Evolutionary conservation across 345 rosid species (phyloP).

Genomic region (Gossypium stocksii): DNA sequence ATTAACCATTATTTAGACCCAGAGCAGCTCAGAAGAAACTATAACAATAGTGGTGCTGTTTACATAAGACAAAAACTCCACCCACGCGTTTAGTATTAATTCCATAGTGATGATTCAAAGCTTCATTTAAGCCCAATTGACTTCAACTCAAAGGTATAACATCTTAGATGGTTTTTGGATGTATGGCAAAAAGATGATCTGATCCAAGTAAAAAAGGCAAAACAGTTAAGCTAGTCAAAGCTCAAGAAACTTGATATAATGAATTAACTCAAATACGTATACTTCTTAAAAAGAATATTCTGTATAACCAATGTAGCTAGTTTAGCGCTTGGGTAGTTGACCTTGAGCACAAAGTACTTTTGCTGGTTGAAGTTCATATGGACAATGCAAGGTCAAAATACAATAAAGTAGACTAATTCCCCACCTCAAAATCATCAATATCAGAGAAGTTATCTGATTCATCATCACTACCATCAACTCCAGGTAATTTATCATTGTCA

Average conservation of each 20-base stretch:
- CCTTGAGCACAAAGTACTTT: background rate
- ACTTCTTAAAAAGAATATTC: background rate
- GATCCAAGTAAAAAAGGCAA: conserved; percentile 1
- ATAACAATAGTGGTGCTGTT: background rate
- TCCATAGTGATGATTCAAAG: background rate
- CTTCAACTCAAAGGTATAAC: background rate
- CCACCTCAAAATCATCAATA: conserved; percentile 79
- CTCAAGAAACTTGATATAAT: background rate
- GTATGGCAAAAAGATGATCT: background rate
- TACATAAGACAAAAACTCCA: background rate
- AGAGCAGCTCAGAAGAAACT: background rate
- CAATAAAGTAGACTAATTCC: conserved; percentile 12
- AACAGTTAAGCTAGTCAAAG: background rate
- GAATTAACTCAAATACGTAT: no score
- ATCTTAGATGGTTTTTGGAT: background rate
- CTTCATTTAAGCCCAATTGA: background rate
- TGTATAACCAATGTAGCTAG: background rate
- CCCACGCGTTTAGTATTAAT: background rate
- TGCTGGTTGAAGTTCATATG: background rate
- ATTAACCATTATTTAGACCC: background rate
- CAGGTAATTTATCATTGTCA: conserved; percentile 26
- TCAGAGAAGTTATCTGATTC: conserved; percentile 75
- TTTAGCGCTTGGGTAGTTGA: background rate
- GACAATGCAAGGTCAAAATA: conserved; percentile 3
- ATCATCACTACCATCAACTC: conserved; percentile 35